Evolutionary conservation across 1,284 basidiomycete species (phyloP).

Genomic region (Phlebopus sp.): DNA sequence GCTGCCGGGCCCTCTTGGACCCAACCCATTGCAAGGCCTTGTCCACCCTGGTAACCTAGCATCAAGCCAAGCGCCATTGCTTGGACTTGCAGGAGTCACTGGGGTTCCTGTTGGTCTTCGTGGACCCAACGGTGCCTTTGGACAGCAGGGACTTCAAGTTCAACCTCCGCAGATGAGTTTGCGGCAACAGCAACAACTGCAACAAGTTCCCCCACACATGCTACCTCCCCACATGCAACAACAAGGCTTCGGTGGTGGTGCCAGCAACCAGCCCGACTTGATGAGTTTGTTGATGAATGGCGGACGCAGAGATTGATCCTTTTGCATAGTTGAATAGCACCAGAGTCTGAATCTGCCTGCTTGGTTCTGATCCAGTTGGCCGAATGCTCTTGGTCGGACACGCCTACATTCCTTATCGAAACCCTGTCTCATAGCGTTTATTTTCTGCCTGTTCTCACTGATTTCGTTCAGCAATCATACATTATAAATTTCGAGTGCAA

Average conservation of each 20-base stretch:
- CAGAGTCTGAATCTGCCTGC: constrained; percentile 16
- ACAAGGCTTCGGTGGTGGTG: constrained; percentile 44
- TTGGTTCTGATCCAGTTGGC: constrained; percentile 11
- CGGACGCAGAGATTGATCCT: constrained; percentile 59
- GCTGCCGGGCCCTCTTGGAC: constrained; percentile 41
- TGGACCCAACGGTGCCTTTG: constrained; percentile 46
- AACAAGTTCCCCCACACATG: constrained; percentile 52
- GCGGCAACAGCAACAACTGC: constrained; percentile 43
- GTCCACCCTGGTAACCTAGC: constrained; percentile 55
- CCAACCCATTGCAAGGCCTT: constrained; percentile 43
- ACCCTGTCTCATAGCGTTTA: constrained; percentile 28
- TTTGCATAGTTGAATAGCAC: no score
- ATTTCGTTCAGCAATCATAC: constrained; percentile 12
- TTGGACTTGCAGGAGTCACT: constrained; percentile 41
- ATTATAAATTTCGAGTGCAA: constrained; percentile 24
- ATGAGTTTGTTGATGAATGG: constrained; percentile 80
- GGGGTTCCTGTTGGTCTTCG: constrained; percentile 40
- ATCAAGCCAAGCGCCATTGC: constrained; percentile 39
- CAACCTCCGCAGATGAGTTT: constrained; percentile 39
- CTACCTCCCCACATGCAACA: constrained; percentile 62
- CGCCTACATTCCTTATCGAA: constrained; percentile 32
- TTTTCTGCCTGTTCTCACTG: constrained; percentile 20
- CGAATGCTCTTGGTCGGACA: constrained; percentile 20
- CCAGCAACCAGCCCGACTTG: constrained; percentile 60
- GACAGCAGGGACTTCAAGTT: constrained; percentile 48